Conservation (phyloP, 202 grass and related monocot species). For the Eragrostis tef region DNA sequence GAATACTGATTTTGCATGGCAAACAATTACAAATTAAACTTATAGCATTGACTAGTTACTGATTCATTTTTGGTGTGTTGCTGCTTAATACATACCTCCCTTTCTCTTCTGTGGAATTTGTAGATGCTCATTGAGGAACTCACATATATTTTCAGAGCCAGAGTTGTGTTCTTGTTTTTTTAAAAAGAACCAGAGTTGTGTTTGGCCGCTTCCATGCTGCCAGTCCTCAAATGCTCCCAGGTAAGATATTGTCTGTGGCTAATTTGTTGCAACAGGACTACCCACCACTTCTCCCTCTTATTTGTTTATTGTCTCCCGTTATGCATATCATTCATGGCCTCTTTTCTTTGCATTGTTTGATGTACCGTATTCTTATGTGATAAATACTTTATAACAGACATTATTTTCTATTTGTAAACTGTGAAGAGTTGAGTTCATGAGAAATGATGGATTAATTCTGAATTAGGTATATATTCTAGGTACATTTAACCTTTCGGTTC, state of each 20-base stretch:
- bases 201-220: neutral
- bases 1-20: neutral
- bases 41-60: neutral
- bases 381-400: neutral
- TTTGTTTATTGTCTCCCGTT: neutral
- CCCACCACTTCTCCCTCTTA: neutral
- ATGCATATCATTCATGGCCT: neutral
- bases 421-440: neutral
- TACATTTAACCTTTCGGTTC: neutral
- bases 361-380: neutral
- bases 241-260: slow-evolving; percentile 18
- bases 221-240: slow-evolving; percentile 1
- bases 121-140: slow-evolving; percentile 2
- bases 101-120: slow-evolving; percentile 5
- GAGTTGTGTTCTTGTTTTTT: slow-evolving; percentile 1
- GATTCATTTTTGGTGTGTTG: neutral
- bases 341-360: neutral
- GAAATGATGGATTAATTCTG: neutral
- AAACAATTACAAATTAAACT: slow-evolving; percentile 15
- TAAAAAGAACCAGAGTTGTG: neutral
- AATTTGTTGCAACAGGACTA: neutral
- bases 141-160: neutral
- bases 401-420: neutral
- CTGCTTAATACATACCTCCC: neutral
- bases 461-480: neutral